Base-by-base conservation (phyloP, 2,329 filamentous ascomycete species). In the Pseudomassariella vexata region DNA sequence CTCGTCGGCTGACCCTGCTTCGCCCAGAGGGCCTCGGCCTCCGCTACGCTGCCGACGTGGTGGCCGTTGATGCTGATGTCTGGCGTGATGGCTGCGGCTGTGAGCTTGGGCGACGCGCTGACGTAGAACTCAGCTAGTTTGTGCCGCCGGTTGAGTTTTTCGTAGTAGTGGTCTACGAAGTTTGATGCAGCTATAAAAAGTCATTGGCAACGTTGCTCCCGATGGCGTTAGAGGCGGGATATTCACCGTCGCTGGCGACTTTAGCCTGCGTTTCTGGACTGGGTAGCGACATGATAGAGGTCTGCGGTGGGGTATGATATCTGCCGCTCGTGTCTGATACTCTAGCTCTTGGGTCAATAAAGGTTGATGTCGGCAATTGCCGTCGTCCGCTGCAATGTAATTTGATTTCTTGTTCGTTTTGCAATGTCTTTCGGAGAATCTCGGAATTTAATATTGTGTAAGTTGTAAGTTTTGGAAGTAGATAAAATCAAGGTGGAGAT, bases 31-130 rank as follows among this genome's bases (percentile, higher is more conserved):
- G 70, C 68, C 46, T 82, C 76, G 48, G 88, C 81, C 26, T 79
- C 77, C 30, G 65, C 61, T 0, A 79, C 80, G 35, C 76, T 70
- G 20, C 71, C 57, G 22, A 85, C 63, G 3, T 74, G 59, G 28
- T 79, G 78, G 47, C 88, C 87, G 62, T 94, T 94, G 68, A 88
- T 81, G 48, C 78, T 74, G 48, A 95, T 88, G 52, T 79, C 76
- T 31, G 85, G 70, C 20, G 67, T 65, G 16, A 67, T 60, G 39
- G 66, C 62, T n/a, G 71, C 62, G 9, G 55, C 38, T n/a, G 50
- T 50, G 41, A 76, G 73, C 38, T 68, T 62, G 9, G 68, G 45
- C 16, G 72, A 73, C 30, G 68, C 59, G 52, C 75, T 73, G 43
- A 79, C 63, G 66, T 94, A 94, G 67, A 80, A 94, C n/a, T 64